Evolutionary conservation across 1,284 basidiomycete species (phyloP).

Genomic region (Entoloma clypeatum): DNA sequence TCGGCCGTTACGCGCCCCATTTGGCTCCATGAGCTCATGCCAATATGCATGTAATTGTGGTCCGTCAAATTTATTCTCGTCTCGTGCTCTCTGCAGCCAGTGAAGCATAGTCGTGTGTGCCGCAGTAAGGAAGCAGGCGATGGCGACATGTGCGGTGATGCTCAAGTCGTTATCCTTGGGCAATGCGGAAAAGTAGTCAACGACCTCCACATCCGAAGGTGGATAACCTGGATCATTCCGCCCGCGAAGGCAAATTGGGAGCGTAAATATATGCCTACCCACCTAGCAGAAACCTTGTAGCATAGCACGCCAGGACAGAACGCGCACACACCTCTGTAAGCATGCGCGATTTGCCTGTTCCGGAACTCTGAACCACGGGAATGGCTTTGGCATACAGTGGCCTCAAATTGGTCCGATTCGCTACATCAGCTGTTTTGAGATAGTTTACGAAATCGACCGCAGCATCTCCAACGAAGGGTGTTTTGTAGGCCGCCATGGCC

Average conservation of each 20-base stretch:
- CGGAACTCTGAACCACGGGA: constrained; percentile 16
- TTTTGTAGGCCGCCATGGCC: constrained; percentile 6
- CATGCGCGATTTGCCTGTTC: constrained; percentile 16
- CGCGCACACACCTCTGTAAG: constrained; percentile 15
- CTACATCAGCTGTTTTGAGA: constrained; percentile 4
- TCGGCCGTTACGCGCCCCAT: too few relatives aligned
- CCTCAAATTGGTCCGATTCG: not conserved
- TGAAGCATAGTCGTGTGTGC: constrained; percentile 13
- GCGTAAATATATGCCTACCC: constrained; percentile 16
- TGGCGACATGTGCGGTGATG: constrained; percentile 5
- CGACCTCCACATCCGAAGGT: constrained; percentile 9
- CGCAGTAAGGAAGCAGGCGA: constrained; percentile 16
- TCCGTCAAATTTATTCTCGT: constrained; percentile 9
- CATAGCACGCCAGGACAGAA: not conserved
- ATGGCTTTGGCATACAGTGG: constrained; percentile 6
- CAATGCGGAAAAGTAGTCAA: constrained; percentile 11
- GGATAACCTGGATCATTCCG: constrained; percentile 13
- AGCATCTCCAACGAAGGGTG: constrained; percentile 11
- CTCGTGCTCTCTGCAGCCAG: constrained; percentile 3
- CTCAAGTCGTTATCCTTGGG: constrained; percentile 8
- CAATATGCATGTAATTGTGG: too few relatives aligned
- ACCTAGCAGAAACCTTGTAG: constrained; percentile 8
- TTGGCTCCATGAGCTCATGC: too few relatives aligned
- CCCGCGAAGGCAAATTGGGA: constrained; percentile 18
- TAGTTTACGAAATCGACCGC: constrained; percentile 3